Conservation (phyloP, 768 basidiomycete genomes). For the Cubamyces lactineus region DNA sequence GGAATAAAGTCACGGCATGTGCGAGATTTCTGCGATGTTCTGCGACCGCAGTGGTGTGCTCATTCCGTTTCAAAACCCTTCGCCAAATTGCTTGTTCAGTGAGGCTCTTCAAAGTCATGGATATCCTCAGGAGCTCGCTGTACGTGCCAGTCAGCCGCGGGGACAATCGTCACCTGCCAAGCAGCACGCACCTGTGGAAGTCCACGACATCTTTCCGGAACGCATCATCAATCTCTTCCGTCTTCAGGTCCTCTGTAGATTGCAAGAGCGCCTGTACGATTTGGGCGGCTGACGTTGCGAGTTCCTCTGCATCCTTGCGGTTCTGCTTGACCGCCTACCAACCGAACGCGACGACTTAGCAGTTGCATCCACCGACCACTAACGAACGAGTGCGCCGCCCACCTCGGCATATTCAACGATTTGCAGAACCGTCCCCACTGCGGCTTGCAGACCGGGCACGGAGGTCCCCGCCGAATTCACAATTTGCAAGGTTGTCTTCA, state of each 20-base stretch:
- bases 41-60: not conserved
- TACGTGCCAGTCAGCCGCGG: not conserved
- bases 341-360: not conserved
- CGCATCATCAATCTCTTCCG: not conserved
- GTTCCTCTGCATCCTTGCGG: not conserved
- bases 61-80: not conserved
- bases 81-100: not conserved
- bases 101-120: not conserved
- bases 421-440: not conserved
- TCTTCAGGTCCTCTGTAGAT: not conserved
- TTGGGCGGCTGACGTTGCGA: not conserved
- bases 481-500: not conserved
- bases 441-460: not conserved
- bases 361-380: not conserved
- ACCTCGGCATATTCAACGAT: conserved; percentile 2
- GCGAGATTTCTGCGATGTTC: not conserved
- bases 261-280: not conserved
- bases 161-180: too few species aligned
- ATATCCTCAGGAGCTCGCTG: conserved; percentile 2
- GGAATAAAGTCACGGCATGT: not conserved
- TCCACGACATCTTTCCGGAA: not conserved
- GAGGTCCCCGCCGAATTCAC: not conserved
- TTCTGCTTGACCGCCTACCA: not conserved
- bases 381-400: not conserved
- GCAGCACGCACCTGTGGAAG: not conserved